Percentiles rank a stretch among this genome's conserved stretches.
These are phyloP conservation scores for Crithidia thermophila DNA, from an alignment of 208 protist genomes.

Conservation along the genomic window DNA sequence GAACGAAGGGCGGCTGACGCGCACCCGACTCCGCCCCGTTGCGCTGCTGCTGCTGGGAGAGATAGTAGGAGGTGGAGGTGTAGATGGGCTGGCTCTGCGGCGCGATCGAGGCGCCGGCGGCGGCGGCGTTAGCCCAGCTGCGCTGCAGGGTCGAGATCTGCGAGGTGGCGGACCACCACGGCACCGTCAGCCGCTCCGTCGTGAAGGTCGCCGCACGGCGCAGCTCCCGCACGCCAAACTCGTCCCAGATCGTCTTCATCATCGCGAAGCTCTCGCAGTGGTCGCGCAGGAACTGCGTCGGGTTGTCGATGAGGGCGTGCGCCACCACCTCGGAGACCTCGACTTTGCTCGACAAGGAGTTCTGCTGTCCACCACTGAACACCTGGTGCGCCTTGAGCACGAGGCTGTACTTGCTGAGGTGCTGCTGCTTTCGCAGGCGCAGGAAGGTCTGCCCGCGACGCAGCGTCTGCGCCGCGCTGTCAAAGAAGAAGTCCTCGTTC, in stretches of 20 bases:
- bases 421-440: constrained; percentile 53
- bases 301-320: constrained; percentile 44
- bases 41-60: constrained; percentile 23
- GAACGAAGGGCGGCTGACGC: constrained; percentile 8
- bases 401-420: constrained; percentile 40
- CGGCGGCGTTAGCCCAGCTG: constrained; percentile 8
- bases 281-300: constrained; percentile 51
- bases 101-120: neutral
- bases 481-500: constrained; percentile 82
- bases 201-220: constrained; percentile 48
- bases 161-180: constrained; percentile 47
- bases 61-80: constrained; percentile 15
- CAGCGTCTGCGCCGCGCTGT: constrained; percentile 48
- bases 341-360: constrained; percentile 34
- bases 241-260: constrained; percentile 49
- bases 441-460: constrained; percentile 39
- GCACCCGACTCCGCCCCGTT: neutral
- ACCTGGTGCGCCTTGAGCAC: constrained; percentile 64
- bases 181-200: constrained; percentile 55
- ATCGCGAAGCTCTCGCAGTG: constrained; percentile 52
- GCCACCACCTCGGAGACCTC: constrained; percentile 60
- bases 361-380: constrained; percentile 46
- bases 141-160: constrained; percentile 35
- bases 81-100: constrained; percentile 23
- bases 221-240: constrained; percentile 54